Base-by-base conservation (phyloP, 2,329 filamentous ascomycete species). In the Cladosporium sp. region DNA sequence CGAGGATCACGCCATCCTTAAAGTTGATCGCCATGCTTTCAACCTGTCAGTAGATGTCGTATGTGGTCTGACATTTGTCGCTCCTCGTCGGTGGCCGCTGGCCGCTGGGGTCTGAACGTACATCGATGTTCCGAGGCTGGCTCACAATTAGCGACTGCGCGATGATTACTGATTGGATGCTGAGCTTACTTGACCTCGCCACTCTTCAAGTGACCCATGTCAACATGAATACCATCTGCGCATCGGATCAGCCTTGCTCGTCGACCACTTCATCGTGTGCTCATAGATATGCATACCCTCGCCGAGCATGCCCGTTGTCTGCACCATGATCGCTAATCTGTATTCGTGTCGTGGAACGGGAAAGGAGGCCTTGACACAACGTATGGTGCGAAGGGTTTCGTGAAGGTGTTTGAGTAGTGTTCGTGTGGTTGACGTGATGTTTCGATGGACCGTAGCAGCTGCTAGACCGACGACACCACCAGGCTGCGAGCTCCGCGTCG, bases 151-250 rank as follows among this genome's bases (percentile, higher is more conserved):
- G 66, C 58, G 8, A 10, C 6, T 46, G 43, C 33, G 10, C 16
- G 14, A 48, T 48, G 41, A 2, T 4, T 7, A 28, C 7, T 14
- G 11, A 16, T 22, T n/a, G 18, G 22, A 18, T 14, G 11, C 18
- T n/a, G 22, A 7, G 77, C 89, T 76, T 77, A 96, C 90, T 98
- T 98, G 71, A 98, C 92, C 78, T 98, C 93, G 58, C 93, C 93
- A 74, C 90, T 93, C 85, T 98, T 98, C 73, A 98, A 77, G 68
- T 93, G 86, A 68, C 97, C 89, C 93, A 98, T 98, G 70, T 98
- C 93, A 64, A 98, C 80, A 72, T 98, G 93, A 71, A 98, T 97
- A 71, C 93, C 93, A 91, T 98, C 93, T 97, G 66, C 34, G 42
- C 9, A 14, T 14, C 18, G 4, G 35, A 7, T 53, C 11, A 46